Evolutionary conservation across 2,329 filamentous ascomycete species (phyloP).

Genomic region (Colletotrichum higginsianum): DNA sequence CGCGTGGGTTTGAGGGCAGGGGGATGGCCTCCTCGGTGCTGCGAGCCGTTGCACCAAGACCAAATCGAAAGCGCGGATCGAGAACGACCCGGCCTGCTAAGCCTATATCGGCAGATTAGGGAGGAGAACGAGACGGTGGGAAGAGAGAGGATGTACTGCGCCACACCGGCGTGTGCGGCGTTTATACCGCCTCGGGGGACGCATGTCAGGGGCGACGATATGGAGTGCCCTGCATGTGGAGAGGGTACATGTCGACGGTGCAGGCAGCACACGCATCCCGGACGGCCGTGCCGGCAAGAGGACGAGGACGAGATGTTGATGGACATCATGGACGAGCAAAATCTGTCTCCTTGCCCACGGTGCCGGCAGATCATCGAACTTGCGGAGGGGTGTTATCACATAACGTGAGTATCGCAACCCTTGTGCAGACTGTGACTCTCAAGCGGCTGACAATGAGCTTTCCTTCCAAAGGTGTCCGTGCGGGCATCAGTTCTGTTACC

Average conservation of each 20-base stretch:
- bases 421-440: neutral
- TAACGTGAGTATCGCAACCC: slow-evolving; percentile 63
- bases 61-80: slow-evolving; percentile 28
- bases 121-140: slow-evolving; percentile 37
- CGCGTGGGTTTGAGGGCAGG: slow-evolving; percentile 33
- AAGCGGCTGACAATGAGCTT: neutral
- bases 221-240: slow-evolving; percentile 37
- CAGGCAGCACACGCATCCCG: slow-evolving; percentile 30
- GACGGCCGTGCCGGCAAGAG: slow-evolving; percentile 39
- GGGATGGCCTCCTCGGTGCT: slow-evolving; percentile 42
- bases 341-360: slow-evolving; percentile 69
- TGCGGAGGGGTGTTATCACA: slow-evolving; percentile 76
- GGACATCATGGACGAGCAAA: slow-evolving; percentile 64
- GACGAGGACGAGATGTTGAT: slow-evolving; percentile 49
- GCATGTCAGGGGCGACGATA: slow-evolving; percentile 11
- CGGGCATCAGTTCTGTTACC: slow-evolving; percentile 40
- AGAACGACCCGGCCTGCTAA: slow-evolving; percentile 20
- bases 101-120: slow-evolving; percentile 32
- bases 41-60: slow-evolving; percentile 33
- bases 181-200: slow-evolving; percentile 37
- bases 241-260: slow-evolving; percentile 38
- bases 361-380: slow-evolving; percentile 73
- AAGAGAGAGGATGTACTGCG: slow-evolving; percentile 36
- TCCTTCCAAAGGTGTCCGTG: slow-evolving; percentile 34
- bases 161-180: slow-evolving; percentile 35